Conservation (phyloP, 148 eudicot genomes). For the Fagopyrum homotropicum region DNA sequence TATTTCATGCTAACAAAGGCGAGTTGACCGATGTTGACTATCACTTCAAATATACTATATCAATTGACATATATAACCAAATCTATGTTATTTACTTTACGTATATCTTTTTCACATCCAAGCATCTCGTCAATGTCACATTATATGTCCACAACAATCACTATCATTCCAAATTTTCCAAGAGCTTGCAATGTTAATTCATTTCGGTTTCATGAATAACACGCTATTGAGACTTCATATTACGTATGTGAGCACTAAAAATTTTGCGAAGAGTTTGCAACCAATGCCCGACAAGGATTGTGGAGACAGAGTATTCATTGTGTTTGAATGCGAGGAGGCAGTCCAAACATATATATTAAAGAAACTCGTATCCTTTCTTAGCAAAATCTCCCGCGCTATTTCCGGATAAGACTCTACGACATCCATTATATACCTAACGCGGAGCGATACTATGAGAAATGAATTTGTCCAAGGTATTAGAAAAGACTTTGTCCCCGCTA, state of each 20-base stretch:
- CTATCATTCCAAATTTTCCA: background rate
- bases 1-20: too few species aligned
- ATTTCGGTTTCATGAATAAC: background rate
- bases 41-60: background rate
- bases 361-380: background rate
- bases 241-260: background rate
- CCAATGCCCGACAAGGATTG: background rate
- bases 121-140: background rate
- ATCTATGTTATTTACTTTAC: background rate
- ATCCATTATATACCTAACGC: background rate
- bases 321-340: background rate
- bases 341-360: background rate
- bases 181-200: too few species aligned
- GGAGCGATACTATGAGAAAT: too few species aligned
- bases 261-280: conserved; percentile 8
- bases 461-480: too few species aligned
- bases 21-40: conserved; percentile 14
- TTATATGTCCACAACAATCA: background rate
- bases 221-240: background rate
- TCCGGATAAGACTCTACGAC: conserved; percentile 3
- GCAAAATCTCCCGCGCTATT: conserved; percentile 5
- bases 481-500: too few species aligned
- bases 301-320: background rate
- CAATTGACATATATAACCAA: background rate
- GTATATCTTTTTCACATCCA: background rate